Percentiles rank a stretch among this genome's conserved stretches.
Evolutionary conservation across 495 filamentous ascomycete genomes (phyloP).

Genomic region (Aspergillus leporis): DNA sequence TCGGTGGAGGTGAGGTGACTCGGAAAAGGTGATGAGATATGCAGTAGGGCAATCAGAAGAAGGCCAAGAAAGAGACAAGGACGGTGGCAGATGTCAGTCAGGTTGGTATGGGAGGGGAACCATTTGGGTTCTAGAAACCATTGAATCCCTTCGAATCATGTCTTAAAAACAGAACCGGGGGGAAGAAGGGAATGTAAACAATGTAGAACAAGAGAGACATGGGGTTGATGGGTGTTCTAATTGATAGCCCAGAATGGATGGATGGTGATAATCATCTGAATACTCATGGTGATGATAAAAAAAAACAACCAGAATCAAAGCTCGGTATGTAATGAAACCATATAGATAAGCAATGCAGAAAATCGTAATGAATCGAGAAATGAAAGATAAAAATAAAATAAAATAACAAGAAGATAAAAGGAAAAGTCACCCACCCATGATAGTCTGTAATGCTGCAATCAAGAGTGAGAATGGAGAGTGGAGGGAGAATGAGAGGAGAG

Average conservation of each 20-base stretch:
- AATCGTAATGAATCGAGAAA: too few species aligned
- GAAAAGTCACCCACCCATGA: constrained; percentile 32
- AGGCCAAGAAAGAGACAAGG: not conserved
- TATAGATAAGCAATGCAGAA: too few species aligned
- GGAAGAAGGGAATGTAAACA: constrained; percentile 17
- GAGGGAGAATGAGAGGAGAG: constrained; percentile 3
- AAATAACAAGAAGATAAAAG: constrained; percentile 8
- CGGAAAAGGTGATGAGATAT: not conserved
- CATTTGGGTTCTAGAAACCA: not conserved
- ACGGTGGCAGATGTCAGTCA: constrained; percentile 10
- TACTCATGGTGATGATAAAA: constrained; percentile 15
- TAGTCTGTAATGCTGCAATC: constrained; percentile 9
- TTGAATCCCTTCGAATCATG: not conserved
- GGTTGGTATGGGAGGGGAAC: constrained; percentile 28
- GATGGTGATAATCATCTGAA: constrained; percentile 8
- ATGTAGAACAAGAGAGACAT: not conserved
- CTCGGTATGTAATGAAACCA: too few species aligned
- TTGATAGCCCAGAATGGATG: constrained; percentile 20
- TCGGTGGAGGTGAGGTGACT: constrained; percentile 1
- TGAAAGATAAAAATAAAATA: constrained; percentile 13
- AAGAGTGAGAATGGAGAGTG: constrained; percentile 2
- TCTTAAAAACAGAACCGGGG: constrained; percentile 17
- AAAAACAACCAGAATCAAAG: constrained; percentile 8
- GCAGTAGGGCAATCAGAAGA: not conserved
- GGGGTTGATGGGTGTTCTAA: not conserved